These are phyloP conservation scores for Cystobasidiaceae sp. DNA, from an alignment of 1,284 basidiomycete genomes.

Conservation along the genomic window DNA sequence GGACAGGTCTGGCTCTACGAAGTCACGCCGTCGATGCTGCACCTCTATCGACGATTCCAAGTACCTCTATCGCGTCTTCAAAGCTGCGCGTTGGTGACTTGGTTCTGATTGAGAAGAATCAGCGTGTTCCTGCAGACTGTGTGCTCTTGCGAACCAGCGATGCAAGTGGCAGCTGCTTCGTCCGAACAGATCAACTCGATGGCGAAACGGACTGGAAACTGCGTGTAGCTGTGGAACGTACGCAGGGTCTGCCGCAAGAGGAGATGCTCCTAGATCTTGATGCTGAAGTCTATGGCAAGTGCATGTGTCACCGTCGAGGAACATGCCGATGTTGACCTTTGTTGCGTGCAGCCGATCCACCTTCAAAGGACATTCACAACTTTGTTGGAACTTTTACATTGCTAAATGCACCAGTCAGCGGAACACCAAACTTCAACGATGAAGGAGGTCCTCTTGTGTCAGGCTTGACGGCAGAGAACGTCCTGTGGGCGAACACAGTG, in stretches of 20 bases:
- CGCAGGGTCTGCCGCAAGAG: constrained; percentile 67
- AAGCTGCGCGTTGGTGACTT: constrained; percentile 86
- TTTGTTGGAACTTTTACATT: constrained; percentile 90
- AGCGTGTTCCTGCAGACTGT: constrained; percentile 92
- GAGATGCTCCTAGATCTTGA: constrained; percentile 65
- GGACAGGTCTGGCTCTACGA: constrained; percentile 47
- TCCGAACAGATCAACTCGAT: constrained; percentile 95
- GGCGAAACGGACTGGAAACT: constrained; percentile 99
- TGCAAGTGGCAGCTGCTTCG: constrained; percentile 85
- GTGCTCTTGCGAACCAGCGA: constrained; percentile 84
- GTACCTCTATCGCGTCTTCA: constrained; percentile 68
- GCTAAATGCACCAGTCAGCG: constrained; percentile 40
- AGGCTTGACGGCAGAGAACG: constrained; percentile 71
- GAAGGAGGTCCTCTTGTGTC: constrained; percentile 22
- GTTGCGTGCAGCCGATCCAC: constrained; percentile 68
- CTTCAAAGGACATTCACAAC: constrained; percentile 93
- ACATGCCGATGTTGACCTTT: neutral
- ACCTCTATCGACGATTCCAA: constrained; percentile 32
- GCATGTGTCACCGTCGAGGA: neutral
- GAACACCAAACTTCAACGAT: constrained; percentile 18
- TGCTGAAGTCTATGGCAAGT: constrained; percentile 74
- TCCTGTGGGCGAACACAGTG: constrained; percentile 96
- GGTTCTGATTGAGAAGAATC: constrained; percentile 89
- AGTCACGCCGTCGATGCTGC: constrained; percentile 45
- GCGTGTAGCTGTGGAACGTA: constrained; percentile 76